Evolutionary conservation across 2,329 filamentous ascomycete species (phyloP).

Genomic region (Botrytis fragariae): DNA sequence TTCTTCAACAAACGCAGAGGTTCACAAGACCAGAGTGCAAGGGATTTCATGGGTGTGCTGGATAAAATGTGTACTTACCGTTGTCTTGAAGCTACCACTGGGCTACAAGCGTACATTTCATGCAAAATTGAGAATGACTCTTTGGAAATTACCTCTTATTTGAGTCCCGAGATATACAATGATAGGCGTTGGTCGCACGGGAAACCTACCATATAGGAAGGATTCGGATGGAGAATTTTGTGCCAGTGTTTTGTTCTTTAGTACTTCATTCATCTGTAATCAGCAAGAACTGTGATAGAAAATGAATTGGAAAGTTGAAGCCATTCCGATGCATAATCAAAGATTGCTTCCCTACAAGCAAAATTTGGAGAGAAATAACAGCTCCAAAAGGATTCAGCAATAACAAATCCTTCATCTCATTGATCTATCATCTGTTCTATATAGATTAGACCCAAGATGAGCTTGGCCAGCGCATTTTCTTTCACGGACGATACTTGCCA

Average conservation of each 20-base stretch:
- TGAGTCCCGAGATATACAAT: not conserved
- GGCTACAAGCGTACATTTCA: not conserved
- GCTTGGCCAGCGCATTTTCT: not conserved
- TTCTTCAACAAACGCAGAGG: not conserved
- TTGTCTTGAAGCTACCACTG: not conserved
- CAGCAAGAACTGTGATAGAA: not conserved
- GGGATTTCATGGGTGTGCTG: not conserved
- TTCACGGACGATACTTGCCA: not conserved
- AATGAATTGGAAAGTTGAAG: not conserved
- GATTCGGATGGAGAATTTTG: not conserved
- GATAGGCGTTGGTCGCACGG: not conserved
- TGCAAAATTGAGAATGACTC: slow-evolving; percentile 6
- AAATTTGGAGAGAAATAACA: not conserved
- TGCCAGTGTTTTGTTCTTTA: not conserved
- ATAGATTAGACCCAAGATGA: not conserved
- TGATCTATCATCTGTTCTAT: not conserved
- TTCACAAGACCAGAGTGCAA: not conserved
- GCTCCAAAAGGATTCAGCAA: not conserved
- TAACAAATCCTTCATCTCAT: not conserved
- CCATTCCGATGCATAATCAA: not conserved
- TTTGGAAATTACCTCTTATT: not conserved
- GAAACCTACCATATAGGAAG: not conserved
- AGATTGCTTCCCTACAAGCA: not conserved
- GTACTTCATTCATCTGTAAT: not conserved
- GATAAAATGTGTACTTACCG: not conserved